A percentile compares a stretch with the other conserved stretches of the same genome.
These are phyloP conservation scores for Phytophthora pistaciae DNA, from an alignment of 352 stramenopile species.

Conservation along the genomic window DNA sequence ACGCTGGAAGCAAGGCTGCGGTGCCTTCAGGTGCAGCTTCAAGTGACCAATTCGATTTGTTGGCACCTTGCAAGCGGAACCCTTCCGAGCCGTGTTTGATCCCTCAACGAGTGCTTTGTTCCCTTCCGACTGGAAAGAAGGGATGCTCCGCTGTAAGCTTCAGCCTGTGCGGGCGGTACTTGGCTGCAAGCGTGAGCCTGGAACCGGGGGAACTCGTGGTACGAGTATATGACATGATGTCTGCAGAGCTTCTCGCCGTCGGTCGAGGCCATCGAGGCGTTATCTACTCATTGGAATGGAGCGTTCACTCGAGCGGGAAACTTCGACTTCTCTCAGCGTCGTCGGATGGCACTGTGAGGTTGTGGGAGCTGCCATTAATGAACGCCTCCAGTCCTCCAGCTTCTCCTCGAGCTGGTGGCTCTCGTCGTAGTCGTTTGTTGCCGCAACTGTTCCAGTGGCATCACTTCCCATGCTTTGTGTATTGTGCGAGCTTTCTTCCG, in stretches of 20 bases:
- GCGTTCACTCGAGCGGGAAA: slow-evolving; percentile 2
- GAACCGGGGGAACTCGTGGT: slow-evolving; percentile 51
- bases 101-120: slow-evolving; percentile 62
- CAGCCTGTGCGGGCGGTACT: slow-evolving; percentile 61
- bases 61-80: slow-evolving; percentile 42
- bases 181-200: slow-evolving; percentile 54
- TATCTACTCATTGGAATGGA: slow-evolving; percentile 74
- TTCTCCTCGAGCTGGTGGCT: background rate
- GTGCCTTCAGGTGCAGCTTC: background rate
- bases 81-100: slow-evolving; percentile 59
- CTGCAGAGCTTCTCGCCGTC: slow-evolving; percentile 42
- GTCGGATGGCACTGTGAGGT: slow-evolving; percentile 59
- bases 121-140: slow-evolving; percentile 58
- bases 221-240: slow-evolving; percentile 55
- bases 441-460: slow-evolving; percentile 51
- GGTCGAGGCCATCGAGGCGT: slow-evolving; percentile 61
- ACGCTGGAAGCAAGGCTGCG: background rate
- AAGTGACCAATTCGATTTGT: slow-evolving; percentile 27
- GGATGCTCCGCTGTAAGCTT: slow-evolving; percentile 70
- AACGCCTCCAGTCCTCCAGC: background rate
- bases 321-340: slow-evolving; percentile 59
- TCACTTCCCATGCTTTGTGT: slow-evolving; percentile 75
- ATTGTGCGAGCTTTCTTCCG: slow-evolving; percentile 67
- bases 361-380: slow-evolving; percentile 46
- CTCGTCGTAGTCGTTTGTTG: slow-evolving; percentile 13